Evolutionary conservation across 345 rosid species (phyloP).

Genomic region (Aegle marmelos): DNA sequence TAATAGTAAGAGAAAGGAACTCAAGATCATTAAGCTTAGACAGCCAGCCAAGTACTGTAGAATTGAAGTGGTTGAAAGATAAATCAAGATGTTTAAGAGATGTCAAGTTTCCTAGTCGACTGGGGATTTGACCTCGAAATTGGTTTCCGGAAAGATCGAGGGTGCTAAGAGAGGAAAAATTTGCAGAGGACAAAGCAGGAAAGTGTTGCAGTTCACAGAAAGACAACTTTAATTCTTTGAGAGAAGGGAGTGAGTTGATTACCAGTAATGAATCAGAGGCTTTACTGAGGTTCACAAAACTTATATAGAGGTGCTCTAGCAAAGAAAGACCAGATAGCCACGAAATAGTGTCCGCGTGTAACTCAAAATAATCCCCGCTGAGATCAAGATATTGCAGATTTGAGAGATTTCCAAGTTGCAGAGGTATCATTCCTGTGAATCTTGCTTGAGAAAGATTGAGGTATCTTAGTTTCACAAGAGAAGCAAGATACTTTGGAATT

Average conservation of each 20-base stretch:
- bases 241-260: neutral
- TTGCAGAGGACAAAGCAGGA: neutral
- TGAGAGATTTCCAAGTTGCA: neutral
- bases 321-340: neutral
- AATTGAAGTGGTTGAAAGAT: neutral
- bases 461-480: neutral
- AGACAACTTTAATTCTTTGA: neutral
- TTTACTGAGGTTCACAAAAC: neutral
- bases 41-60: constrained; percentile 12
- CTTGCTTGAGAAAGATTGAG: neutral
- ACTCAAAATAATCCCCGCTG: neutral
- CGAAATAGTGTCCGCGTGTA: neutral
- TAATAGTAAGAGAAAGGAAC: neutral
- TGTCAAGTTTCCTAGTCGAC: constrained; percentile 1
- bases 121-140: neutral
- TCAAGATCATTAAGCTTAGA: neutral
- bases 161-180: neutral
- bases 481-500: neutral
- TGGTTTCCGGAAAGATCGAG: neutral
- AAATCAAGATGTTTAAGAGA: constrained; percentile 12
- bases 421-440: neutral
- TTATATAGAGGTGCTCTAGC: neutral
- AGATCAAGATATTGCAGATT: neutral
- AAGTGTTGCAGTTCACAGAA: neutral
- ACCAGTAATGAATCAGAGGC: neutral